Percentiles rank a stretch among this genome's conserved stretches.
phyloP scores from a whole-genome alignment of 768 basidiomycete species.

The Erythrobasidium yunnanense region DNA sequence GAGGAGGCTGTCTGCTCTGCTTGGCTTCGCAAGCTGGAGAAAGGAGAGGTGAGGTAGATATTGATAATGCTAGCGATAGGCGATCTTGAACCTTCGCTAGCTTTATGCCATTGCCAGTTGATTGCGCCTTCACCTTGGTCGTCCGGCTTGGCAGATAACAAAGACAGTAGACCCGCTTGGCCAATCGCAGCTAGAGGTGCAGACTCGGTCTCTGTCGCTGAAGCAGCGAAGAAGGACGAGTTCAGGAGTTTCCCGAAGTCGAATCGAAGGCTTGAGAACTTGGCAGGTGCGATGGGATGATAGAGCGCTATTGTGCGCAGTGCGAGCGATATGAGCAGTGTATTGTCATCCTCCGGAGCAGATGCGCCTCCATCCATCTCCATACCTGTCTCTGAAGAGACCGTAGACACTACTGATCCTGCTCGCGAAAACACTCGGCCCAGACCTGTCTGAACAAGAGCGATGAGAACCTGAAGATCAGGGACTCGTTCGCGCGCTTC shows the following conservation, averaged over 20 bases:
- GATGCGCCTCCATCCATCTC: slow-evolving; percentile 45
- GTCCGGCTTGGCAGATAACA: slow-evolving; percentile 68
- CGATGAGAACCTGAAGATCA: slow-evolving; percentile 74
- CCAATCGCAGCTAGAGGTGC: slow-evolving; percentile 61
- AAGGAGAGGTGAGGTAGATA: slow-evolving; percentile 49
- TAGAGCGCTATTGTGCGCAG: slow-evolving; percentile 74
- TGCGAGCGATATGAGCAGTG: slow-evolving; percentile 63
- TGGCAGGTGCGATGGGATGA: slow-evolving; percentile 58
- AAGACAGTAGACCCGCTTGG: slow-evolving; percentile 61
- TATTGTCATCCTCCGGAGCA: slow-evolving; percentile 29
- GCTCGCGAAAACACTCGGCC: slow-evolving; percentile 35
- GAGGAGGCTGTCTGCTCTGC: slow-evolving; percentile 53
- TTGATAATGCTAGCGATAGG: slow-evolving; percentile 61
- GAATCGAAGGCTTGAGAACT: slow-evolving; percentile 68
- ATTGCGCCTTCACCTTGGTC: slow-evolving; percentile 34
- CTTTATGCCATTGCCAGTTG: slow-evolving; percentile 13
- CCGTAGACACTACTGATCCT: slow-evolving; percentile 35
- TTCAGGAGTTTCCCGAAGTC: slow-evolving; percentile 64
- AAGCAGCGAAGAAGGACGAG: slow-evolving; percentile 40
- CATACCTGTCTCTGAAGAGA: slow-evolving; percentile 31
- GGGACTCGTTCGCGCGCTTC: slow-evolving; percentile 51
- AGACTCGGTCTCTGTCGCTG: slow-evolving; percentile 45
- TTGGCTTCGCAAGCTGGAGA: slow-evolving; percentile 49
- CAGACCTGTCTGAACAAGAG: slow-evolving; percentile 55
- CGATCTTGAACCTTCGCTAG: slow-evolving; percentile 36